Conservation (phyloP, 305 asterid genomes). For the Fraxinus nigra region DNA sequence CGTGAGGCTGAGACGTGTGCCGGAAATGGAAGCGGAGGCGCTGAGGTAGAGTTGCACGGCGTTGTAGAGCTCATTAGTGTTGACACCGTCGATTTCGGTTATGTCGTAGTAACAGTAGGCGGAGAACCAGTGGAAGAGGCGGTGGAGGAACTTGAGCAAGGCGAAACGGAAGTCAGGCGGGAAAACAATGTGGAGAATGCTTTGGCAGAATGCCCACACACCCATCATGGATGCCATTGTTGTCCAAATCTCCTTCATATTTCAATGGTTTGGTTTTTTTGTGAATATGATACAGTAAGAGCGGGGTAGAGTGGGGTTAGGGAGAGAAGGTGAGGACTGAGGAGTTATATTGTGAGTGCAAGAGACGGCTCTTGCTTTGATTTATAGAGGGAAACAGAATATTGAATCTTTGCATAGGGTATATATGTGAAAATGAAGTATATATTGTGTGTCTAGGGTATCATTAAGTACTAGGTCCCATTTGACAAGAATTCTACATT, state of each 20-base stretch:
- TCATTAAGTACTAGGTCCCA: too few relatives aligned
- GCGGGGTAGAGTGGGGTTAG: background rate
- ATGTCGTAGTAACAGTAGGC: slow-evolving; percentile 81
- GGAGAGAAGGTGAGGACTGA: background rate
- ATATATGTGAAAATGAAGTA: too few relatives aligned
- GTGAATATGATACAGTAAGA: background rate
- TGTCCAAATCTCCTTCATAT: slow-evolving; percentile 57
- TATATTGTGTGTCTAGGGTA: too few relatives aligned
- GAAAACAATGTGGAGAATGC: slow-evolving; percentile 51
- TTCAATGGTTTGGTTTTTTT: background rate
- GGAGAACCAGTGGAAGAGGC: slow-evolving; percentile 60
- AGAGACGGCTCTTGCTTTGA: background rate
- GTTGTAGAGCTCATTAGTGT: slow-evolving; percentile 91
- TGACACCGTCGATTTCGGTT: slow-evolving; percentile 85
- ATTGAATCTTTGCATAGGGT: background rate
- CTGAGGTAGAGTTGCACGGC: slow-evolving; percentile 84
- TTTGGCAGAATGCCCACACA: slow-evolving; percentile 62
- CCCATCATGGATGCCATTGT: slow-evolving; percentile 66
- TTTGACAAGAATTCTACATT: too few relatives aligned
- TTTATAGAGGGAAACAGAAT: slow-evolving; percentile 4
- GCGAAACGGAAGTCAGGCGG: slow-evolving; percentile 63
- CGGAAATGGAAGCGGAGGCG: slow-evolving; percentile 68
- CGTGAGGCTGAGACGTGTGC: slow-evolving; percentile 70
- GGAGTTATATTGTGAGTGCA: background rate
- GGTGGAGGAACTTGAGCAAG: slow-evolving; percentile 39